A percentile compares a stretch with the other conserved stretches of the same genome.
Evolutionary conservation across 805 yeast species (phyloP).

Genomic region (Starmerella ratchasimensis): DNA sequence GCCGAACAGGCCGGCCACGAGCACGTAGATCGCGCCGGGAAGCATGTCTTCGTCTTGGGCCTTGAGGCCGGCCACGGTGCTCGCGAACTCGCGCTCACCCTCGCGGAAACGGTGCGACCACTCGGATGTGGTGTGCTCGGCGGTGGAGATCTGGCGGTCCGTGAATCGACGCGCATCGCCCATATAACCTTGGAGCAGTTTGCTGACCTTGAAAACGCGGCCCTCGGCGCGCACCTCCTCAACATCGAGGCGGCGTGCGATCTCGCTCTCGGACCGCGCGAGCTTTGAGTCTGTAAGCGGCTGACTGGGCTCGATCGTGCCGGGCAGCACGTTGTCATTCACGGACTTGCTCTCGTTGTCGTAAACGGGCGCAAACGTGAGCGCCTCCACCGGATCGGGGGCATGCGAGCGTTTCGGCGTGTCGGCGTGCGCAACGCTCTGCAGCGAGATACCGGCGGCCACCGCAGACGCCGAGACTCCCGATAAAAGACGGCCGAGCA

Average conservation of each 20-base stretch:
- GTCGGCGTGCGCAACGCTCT: constrained; percentile 7
- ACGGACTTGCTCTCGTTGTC: constrained; percentile 21
- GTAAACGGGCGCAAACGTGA: constrained; percentile 20
- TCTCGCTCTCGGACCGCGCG: constrained; percentile 9
- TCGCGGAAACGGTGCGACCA: constrained; percentile 39
- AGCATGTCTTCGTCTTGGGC: constrained; percentile 51
- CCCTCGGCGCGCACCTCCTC: constrained; percentile 36
- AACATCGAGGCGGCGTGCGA: constrained; percentile 14
- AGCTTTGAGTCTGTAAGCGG: constrained; percentile 11
- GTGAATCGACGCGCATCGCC: constrained; percentile 36
- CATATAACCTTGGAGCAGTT: constrained; percentile 36
- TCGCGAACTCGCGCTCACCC: constrained; percentile 49
- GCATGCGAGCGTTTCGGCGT: not conserved
- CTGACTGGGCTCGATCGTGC: constrained; percentile 18
- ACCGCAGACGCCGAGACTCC: constrained; percentile 5
- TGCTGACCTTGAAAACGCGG: constrained; percentile 40
- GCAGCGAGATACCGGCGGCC: not conserved
- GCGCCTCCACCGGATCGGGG: constrained; percentile 8
- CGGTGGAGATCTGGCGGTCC: constrained; percentile 25
- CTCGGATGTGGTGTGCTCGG: constrained; percentile 33
- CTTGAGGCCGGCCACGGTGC: constrained; percentile 51
- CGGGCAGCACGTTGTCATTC: constrained; percentile 17
- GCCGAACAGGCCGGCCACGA: constrained; percentile 59
- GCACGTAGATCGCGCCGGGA: constrained; percentile 56
- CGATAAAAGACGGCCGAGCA: constrained; percentile 6